Evolutionary conservation across 805 yeast species (phyloP).

Genomic region (Saccharomyces kudriavzevii): DNA sequence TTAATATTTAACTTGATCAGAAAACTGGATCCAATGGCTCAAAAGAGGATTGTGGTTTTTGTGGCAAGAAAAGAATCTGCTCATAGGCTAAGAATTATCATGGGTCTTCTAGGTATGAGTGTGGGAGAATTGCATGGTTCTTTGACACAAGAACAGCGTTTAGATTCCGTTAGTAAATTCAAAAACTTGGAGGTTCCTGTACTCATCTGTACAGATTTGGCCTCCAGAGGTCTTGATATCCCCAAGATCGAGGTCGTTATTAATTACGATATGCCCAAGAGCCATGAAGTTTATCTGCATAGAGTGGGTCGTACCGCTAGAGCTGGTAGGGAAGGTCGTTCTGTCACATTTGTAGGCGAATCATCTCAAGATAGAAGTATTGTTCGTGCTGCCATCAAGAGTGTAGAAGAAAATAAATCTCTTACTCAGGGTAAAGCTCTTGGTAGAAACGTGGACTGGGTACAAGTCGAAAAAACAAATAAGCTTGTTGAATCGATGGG

Average conservation of each 20-base stretch:
- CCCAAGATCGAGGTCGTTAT: slow-evolving; percentile 94
- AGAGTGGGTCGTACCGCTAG: slow-evolving; percentile 99
- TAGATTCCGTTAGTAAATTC: slow-evolving; percentile 73
- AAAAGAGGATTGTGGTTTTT: slow-evolving; percentile 76
- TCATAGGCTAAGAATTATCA: slow-evolving; percentile 68
- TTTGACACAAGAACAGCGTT: slow-evolving; percentile 85
- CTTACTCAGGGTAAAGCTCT: slow-evolving; percentile 51
- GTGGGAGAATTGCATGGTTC: slow-evolving; percentile 81
- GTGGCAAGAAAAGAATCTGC: slow-evolving; percentile 89
- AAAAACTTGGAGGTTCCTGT: slow-evolving; percentile 78
- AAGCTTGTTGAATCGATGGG: slow-evolving; percentile 51
- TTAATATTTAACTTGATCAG: slow-evolving; percentile 64
- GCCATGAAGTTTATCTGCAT: slow-evolving; percentile 85
- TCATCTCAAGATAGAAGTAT: slow-evolving; percentile 75
- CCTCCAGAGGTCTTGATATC: slow-evolving; percentile 98
- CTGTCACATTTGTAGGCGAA: slow-evolving; percentile 92
- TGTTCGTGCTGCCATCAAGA: slow-evolving; percentile 82
- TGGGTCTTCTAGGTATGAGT: slow-evolving; percentile 68
- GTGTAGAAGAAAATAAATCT: slow-evolving; percentile 40
- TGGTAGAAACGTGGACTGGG: slow-evolving; percentile 92
- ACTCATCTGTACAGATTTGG: slow-evolving; percentile 91
- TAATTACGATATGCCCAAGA: slow-evolving; percentile 92
- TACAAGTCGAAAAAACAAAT: slow-evolving; percentile 62
- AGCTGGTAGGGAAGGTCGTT: slow-evolving; percentile 94
- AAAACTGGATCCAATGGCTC: slow-evolving; percentile 52